phyloP scores from a whole-genome alignment of 2,329 filamentous ascomycete genomes.

The Paracoccidioides brasiliensis region DNA sequence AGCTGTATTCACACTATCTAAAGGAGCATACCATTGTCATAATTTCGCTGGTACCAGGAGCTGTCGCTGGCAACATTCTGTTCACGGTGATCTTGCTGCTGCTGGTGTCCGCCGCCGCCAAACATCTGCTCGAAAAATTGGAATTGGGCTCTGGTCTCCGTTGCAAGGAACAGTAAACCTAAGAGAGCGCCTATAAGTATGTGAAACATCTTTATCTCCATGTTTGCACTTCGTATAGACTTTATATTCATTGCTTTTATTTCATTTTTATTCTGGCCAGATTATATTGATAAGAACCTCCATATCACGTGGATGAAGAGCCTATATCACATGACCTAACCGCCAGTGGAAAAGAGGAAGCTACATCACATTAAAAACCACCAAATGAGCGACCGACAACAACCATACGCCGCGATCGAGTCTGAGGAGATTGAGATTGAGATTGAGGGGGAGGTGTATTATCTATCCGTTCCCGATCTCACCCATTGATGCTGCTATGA shows the following conservation, averaged over 20 bases:
- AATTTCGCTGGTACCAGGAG: conserved; percentile 53
- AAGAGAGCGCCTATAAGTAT: conserved; percentile 15
- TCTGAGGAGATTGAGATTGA: not conserved
- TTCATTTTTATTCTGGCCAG: not conserved
- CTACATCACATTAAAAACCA: not conserved
- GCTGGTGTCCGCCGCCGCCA: conserved; percentile 46
- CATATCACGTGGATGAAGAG: not conserved
- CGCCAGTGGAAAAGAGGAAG: not conserved
- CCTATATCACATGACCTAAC: too few species aligned
- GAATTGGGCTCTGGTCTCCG: conserved; percentile 62
- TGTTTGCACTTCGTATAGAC: conserved; percentile 7
- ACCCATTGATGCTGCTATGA: conserved; percentile 18
- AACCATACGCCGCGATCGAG: not conserved
- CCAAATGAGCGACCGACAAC: not conserved
- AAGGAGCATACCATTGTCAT: conserved; percentile 8
- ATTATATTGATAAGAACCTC: too few species aligned
- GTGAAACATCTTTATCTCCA: conserved; percentile 13
- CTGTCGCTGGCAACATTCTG: conserved; percentile 80
- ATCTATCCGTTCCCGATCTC: conserved; percentile 4
- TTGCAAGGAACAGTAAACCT: conserved; percentile 45
- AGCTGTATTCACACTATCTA: not conserved
- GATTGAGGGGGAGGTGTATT: conserved; percentile 1
- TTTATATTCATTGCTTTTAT: not conserved
- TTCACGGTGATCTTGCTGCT: conserved; percentile 44
- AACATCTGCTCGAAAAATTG: conserved; percentile 99